Evolutionary conservation across 192 early-diverging fungal species (phyloP).

Genomic region (Anaeromyces robustus): DNA sequence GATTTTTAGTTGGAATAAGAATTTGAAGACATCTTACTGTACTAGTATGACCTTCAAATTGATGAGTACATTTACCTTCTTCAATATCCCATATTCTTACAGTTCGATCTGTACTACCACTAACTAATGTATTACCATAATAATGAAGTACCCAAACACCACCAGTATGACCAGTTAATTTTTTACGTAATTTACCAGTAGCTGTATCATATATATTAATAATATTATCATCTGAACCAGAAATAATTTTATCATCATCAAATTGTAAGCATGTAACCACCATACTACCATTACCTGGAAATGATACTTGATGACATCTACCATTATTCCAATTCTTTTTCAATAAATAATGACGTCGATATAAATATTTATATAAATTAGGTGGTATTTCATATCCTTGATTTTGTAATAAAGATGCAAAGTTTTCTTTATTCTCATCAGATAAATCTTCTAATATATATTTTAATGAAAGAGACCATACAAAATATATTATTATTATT

Average conservation of each 20-base stretch:
- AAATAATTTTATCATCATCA: constrained; percentile 89
- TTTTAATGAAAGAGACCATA: no score
- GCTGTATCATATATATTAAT: constrained; percentile 85
- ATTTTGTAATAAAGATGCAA: background rate
- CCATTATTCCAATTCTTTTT: constrained; percentile 74
- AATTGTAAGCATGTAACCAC: constrained; percentile 95
- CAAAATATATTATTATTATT: no score
- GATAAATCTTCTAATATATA: background rate
- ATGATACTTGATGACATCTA: constrained; percentile 53
- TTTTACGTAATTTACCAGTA: constrained; percentile 56
- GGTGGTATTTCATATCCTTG: constrained; percentile 3
- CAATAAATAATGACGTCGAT: constrained; percentile 60
- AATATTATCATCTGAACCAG: constrained; percentile 79
- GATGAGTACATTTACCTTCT: constrained; percentile 72
- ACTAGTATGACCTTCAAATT: constrained; percentile 84
- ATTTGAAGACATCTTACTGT: constrained; percentile 91
- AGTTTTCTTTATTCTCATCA: background rate
- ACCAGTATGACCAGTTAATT: constrained; percentile 74
- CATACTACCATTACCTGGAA: constrained; percentile 61
- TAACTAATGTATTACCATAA: constrained; percentile 72
- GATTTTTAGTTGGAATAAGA: constrained; percentile 29
- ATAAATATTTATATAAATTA: constrained; percentile 62
- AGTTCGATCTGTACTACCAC: constrained; percentile 86
- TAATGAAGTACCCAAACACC: constrained; percentile 98
- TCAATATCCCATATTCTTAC: constrained; percentile 96